Conservation (phyloP, 768 basidiomycete species). For the Lentinula boryana region DNA sequence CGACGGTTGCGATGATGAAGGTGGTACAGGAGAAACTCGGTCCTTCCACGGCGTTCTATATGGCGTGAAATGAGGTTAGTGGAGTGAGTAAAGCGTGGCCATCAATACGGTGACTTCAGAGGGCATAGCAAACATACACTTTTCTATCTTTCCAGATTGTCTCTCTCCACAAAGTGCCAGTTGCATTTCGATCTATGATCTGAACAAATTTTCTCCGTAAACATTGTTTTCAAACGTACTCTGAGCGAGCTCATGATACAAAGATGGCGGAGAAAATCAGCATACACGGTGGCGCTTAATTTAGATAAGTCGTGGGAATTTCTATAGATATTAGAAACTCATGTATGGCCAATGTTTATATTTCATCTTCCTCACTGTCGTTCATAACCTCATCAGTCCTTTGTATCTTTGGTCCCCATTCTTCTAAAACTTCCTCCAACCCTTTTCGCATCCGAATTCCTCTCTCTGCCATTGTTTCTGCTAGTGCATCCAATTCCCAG, state of each 20-base stretch:
- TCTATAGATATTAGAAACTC: constrained; percentile 21
- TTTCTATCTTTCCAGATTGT: neutral
- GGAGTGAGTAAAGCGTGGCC: neutral
- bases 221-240: too few species aligned
- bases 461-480: constrained; percentile 73
- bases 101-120: neutral
- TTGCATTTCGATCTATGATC: too few species aligned
- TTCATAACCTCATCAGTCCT: constrained; percentile 19
- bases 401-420: constrained; percentile 29
- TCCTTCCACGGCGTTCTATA: neutral
- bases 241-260: too few species aligned
- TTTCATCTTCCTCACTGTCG: constrained; percentile 38
- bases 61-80: neutral
- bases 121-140: neutral
- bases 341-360: constrained; percentile 58
- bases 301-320: too few species aligned
- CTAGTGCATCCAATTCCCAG: constrained; percentile 54
- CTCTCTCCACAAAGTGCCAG: neutral
- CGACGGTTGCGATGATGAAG: neutral
- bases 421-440: constrained; percentile 51
- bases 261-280: too few species aligned
- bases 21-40: neutral
- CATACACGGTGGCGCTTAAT: too few species aligned
- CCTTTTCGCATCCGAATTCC: constrained; percentile 61
- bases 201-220: too few species aligned